phyloP scores from a whole-genome alignment of 768 basidiomycete species.

The Dentipellis fragilis region DNA sequence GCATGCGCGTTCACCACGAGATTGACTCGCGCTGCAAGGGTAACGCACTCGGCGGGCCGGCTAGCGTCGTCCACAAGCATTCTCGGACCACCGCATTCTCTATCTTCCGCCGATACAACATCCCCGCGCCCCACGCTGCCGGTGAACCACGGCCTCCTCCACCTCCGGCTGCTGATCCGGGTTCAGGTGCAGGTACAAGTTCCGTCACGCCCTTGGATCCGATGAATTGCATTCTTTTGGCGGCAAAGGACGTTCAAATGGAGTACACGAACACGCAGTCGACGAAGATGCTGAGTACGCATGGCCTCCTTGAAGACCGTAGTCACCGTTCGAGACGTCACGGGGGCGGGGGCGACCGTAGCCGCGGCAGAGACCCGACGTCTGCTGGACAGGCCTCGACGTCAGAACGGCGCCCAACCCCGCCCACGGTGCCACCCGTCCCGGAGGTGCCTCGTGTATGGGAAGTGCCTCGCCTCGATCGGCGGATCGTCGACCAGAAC shows the following conservation, averaged over 20 bases:
- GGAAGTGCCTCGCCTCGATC: not conserved
- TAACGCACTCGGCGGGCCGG: conserved; percentile 42
- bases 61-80: conserved; percentile 70
- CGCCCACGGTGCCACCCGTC: not conserved
- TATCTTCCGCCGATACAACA: conserved; percentile 53
- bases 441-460: not conserved
- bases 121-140: conserved; percentile 16
- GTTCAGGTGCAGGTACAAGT: conserved; percentile 2
- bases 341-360: not conserved
- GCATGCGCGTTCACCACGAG: conserved; percentile 51
- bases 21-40: conserved; percentile 36
- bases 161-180: conserved; percentile 1
- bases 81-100: conserved; percentile 74
- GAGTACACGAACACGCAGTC: conserved; percentile 71
- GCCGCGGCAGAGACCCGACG: not conserved
- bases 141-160: conserved; percentile 8
- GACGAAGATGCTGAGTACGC: conserved; percentile 54
- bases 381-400: not conserved
- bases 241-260: conserved; percentile 67
- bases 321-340: conserved; percentile 13
- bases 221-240: conserved; percentile 45
- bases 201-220: conserved; percentile 2
- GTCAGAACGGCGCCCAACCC: not conserved
- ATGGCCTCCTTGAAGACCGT: conserved; percentile 50
- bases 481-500: not conserved